phyloP scores from a whole-genome alignment of 1,284 basidiomycete species.

The Anthracocystis setariae region DNA sequence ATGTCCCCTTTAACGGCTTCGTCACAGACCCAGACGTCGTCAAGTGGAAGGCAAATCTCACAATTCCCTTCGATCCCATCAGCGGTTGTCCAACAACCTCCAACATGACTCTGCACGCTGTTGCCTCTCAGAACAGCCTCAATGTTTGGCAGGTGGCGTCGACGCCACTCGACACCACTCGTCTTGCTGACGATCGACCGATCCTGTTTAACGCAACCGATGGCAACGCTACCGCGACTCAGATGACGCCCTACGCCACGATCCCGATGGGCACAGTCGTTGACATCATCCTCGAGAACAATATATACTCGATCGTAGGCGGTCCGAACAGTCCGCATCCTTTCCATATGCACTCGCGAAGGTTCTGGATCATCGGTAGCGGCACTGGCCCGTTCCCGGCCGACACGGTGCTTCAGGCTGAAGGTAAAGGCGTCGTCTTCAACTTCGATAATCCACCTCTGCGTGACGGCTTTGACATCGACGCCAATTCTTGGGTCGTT shows the following conservation, averaged over 20 bases:
- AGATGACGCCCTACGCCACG: slow-evolving; percentile 41
- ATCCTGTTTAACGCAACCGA: slow-evolving; percentile 48
- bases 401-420: slow-evolving; percentile 40
- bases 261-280: slow-evolving; percentile 45
- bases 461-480: slow-evolving; percentile 51
- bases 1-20: slow-evolving; percentile 41
- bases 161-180: slow-evolving; percentile 40
- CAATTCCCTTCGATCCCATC: slow-evolving; percentile 33
- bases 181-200: slow-evolving; percentile 39
- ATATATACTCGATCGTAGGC: slow-evolving; percentile 49
- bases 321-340: slow-evolving; percentile 53
- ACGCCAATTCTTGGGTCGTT: slow-evolving; percentile 48
- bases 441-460: slow-evolving; percentile 45
- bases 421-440: slow-evolving; percentile 25
- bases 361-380: slow-evolving; percentile 51
- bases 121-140: slow-evolving; percentile 48
- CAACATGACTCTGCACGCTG: slow-evolving; percentile 51
- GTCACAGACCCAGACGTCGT: slow-evolving; percentile 22
- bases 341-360: slow-evolving; percentile 50
- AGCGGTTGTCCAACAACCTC: slow-evolving; percentile 22
- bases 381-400: slow-evolving; percentile 38
- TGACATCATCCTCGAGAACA: slow-evolving; percentile 52
- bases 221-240: slow-evolving; percentile 22
- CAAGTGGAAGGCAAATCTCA: slow-evolving; percentile 43
- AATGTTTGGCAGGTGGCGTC: slow-evolving; percentile 55